Evolutionary conservation across 2,329 filamentous ascomycete genomes (phyloP).

Genomic region (Paracoccidioides lutzii): DNA sequence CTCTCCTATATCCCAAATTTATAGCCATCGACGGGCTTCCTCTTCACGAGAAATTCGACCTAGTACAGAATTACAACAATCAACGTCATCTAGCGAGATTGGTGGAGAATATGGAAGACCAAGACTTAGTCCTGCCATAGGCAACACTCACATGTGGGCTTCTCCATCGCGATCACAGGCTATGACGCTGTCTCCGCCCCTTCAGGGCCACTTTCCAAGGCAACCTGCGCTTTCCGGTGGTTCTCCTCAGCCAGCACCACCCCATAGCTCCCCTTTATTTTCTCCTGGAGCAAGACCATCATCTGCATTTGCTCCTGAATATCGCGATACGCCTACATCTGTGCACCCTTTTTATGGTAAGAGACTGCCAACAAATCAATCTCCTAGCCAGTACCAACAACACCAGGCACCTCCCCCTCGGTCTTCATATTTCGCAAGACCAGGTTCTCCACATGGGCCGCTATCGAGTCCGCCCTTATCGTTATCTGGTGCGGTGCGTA

Average conservation of each 20-base stretch:
- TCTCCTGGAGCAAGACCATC: not conserved
- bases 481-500: not conserved
- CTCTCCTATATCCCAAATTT: not conserved
- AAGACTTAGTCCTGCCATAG: constrained; percentile 3
- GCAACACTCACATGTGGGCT: constrained; percentile 2
- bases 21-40: constrained; percentile 4
- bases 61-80: constrained; percentile 7
- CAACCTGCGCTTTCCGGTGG: constrained; percentile 2
- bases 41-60: constrained; percentile 11
- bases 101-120: constrained; percentile 5
- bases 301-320: not conserved
- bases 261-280: not conserved
- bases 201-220: not conserved
- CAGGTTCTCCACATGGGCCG: constrained; percentile 3
- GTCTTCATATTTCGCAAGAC: constrained; percentile 1
- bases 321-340: not conserved
- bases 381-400: constrained; percentile 4
- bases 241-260: not conserved
- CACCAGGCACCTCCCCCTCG: not conserved
- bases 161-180: constrained; percentile 4
- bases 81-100: not conserved
- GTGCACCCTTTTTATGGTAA: constrained; percentile 1
- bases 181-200: constrained; percentile 5
- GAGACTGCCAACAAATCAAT: not conserved
- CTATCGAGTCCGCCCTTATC: not conserved